These are phyloP conservation scores for Polyporus tsugae DNA, from an alignment of 1,284 basidiomycete genomes.

Conservation along the genomic window DNA sequence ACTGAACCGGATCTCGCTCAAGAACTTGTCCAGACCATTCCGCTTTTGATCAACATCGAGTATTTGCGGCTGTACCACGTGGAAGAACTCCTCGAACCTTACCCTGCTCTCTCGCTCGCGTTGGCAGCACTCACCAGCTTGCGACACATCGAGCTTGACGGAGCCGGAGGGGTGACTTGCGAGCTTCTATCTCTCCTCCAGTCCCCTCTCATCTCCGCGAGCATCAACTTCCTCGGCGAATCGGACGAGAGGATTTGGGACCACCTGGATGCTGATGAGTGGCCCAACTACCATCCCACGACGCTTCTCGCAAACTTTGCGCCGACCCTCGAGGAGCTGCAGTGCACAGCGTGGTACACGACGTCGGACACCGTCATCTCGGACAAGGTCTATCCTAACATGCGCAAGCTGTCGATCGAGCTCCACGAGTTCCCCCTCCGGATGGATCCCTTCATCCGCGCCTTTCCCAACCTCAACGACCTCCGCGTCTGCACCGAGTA, in stretches of 20 bases:
- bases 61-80: neutral
- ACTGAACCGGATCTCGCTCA: neutral
- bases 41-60: neutral
- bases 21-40: neutral
- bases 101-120: neutral
- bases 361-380: neutral
- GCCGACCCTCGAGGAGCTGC: conserved; percentile 2
- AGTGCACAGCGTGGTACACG: neutral
- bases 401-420: conserved; percentile 1
- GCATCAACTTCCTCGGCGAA: neutral
- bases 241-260: neutral
- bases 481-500: neutral
- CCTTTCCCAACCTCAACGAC: neutral
- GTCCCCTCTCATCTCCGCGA: neutral
- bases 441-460: neutral
- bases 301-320: neutral
- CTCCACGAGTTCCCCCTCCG: neutral
- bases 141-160: neutral
- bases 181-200: neutral
- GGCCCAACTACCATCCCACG: neutral
- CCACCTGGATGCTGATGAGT: neutral
- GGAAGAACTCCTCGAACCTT: neutral
- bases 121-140: neutral
- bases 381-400: neutral
- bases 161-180: neutral